Evolutionary conservation across 805 yeast genomes (phyloP), one percentile per base, ranked within the genome.

Genomic region (Candida multigemmis): DNA sequence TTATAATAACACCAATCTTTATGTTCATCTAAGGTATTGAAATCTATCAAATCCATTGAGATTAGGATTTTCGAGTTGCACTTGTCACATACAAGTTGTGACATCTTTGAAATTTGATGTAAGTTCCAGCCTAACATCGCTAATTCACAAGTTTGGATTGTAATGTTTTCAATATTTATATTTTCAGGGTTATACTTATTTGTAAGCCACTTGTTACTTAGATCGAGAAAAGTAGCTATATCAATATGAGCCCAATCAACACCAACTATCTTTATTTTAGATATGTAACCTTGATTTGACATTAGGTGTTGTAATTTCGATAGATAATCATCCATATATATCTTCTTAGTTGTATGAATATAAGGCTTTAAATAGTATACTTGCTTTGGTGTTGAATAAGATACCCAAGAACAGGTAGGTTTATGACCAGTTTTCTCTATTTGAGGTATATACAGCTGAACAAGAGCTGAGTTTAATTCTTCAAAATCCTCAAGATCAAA

Each of bases 61-160:
- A n/a, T n/a, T n/a, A n/a, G n/a, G n/a, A n/a, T n/a, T n/a, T n/a
- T n/a, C n/a, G n/a, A n/a, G n/a, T n/a, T n/a, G n/a, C n/a, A n/a
- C n/a, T n/a, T n/a, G n/a, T n/a, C n/a, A n/a, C n/a, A n/a, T n/a
- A n/a, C n/a, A n/a, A n/a, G n/a, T n/a, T n/a, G n/a, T n/a, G n/a
- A n/a, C n/a, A n/a, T n/a, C n/a, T n/a, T n/a, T n/a, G n/a, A n/a
- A n/a, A n/a, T n/a, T n/a, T n/a, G n/a, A n/a, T 50, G 34, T 22
- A 61, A 37, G 10, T 40, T 40, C 67, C 67, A 61, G 5, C 66
- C 65, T 27, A 47, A 33, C 14, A 48, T 35, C 4, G 65, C 58
- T n/a, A 59, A 26, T n/a, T 40, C 28, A 32, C 55, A 60, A 14
- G 51, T 32, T 60, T 60, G 56, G 1, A 21, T 17, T 7, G 64